Evolutionary conservation across 805 yeast species (phyloP).

Genomic region (Millerozyma miso): DNA sequence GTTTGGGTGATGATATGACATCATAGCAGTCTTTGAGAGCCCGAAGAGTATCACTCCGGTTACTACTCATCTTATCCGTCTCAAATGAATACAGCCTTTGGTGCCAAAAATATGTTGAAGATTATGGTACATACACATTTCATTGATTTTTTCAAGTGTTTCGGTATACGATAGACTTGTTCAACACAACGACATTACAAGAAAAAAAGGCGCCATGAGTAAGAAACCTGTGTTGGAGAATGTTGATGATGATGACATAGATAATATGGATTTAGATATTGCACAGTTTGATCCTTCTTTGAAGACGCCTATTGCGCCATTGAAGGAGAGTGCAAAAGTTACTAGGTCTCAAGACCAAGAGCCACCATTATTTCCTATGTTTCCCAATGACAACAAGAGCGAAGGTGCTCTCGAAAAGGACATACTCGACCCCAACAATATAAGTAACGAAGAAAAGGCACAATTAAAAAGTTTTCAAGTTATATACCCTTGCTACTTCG

Average conservation of each 20-base stretch:
- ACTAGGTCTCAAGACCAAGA: slow-evolving; percentile 57
- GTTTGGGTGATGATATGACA: slow-evolving; percentile 14
- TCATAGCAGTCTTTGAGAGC: slow-evolving; percentile 23
- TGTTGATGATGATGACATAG: slow-evolving; percentile 80
- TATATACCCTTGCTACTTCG: slow-evolving; percentile 91
- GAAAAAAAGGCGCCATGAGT: slow-evolving; percentile 12
- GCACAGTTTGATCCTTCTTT: slow-evolving; percentile 78
- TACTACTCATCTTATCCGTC: slow-evolving; percentile 9
- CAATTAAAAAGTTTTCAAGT: slow-evolving; percentile 68
- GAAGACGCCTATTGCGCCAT: slow-evolving; percentile 67
- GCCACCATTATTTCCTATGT: slow-evolving; percentile 23
- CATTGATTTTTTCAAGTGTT: neutral
- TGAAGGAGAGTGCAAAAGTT: slow-evolving; percentile 52
- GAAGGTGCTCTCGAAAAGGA: slow-evolving; percentile 14
- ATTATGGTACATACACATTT: neutral
- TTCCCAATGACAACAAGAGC: slow-evolving; percentile 15
- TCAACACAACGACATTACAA: neutral
- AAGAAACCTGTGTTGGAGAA: slow-evolving; percentile 71
- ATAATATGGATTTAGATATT: slow-evolving; percentile 87
- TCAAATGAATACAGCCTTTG: neutral
- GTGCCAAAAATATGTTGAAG: no score
- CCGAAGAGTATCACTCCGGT: slow-evolving; percentile 15
- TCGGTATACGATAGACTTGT: neutral
- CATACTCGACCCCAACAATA: slow-evolving; percentile 28
- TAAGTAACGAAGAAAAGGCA: slow-evolving; percentile 54